These are phyloP conservation scores for Somion occarium DNA, from an alignment of 1,284 basidiomycete genomes.

Conservation along the genomic window DNA sequence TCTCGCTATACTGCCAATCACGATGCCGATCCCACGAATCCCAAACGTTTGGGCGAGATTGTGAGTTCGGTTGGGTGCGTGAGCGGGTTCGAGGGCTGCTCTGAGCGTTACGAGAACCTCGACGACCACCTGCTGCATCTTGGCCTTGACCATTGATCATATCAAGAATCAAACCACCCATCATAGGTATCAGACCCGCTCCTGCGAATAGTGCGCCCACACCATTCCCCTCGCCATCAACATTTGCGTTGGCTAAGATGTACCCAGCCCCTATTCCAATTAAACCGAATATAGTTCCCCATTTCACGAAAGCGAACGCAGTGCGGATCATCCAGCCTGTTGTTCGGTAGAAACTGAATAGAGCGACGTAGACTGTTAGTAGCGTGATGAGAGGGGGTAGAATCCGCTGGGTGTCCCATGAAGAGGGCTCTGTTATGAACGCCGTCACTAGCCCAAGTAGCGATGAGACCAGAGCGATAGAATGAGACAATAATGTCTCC, in stretches of 20 bases:
- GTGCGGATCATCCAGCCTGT: slow-evolving; percentile 68
- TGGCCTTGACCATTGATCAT: slow-evolving; percentile 38
- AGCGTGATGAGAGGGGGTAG: slow-evolving; percentile 71
- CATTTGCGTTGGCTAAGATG: slow-evolving; percentile 35
- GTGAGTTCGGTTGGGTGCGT: slow-evolving; percentile 20
- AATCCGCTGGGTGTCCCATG: slow-evolving; percentile 63
- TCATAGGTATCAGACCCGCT: slow-evolving; percentile 31
- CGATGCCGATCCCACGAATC: slow-evolving; percentile 58
- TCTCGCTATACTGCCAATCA: slow-evolving; percentile 53
- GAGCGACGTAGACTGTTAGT: slow-evolving; percentile 66
- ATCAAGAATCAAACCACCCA: slow-evolving; percentile 40
- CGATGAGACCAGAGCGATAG: slow-evolving; percentile 46
- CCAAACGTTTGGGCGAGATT: slow-evolving; percentile 50
- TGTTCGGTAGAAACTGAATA: slow-evolving; percentile 69
- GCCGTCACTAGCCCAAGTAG: slow-evolving; percentile 41
- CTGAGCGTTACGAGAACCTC: slow-evolving; percentile 6
- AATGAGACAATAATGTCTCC: slow-evolving; percentile 47
- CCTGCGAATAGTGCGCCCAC: slow-evolving; percentile 16
- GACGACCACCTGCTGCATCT: slow-evolving; percentile 22
- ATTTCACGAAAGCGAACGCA: slow-evolving; percentile 66
- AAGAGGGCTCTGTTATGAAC: slow-evolving; percentile 45
- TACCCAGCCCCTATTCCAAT: slow-evolving; percentile 50
- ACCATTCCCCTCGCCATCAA: slow-evolving; percentile 24
- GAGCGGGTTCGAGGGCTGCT: slow-evolving; percentile 20
- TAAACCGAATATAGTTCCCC: slow-evolving; percentile 56